A percentile compares a stretch with the other conserved stretches of the same genome.
These are phyloP conservation scores for Puya raimondii DNA, from an alignment of 176 grass and related monocot genomes.

Conservation along the genomic window DNA sequence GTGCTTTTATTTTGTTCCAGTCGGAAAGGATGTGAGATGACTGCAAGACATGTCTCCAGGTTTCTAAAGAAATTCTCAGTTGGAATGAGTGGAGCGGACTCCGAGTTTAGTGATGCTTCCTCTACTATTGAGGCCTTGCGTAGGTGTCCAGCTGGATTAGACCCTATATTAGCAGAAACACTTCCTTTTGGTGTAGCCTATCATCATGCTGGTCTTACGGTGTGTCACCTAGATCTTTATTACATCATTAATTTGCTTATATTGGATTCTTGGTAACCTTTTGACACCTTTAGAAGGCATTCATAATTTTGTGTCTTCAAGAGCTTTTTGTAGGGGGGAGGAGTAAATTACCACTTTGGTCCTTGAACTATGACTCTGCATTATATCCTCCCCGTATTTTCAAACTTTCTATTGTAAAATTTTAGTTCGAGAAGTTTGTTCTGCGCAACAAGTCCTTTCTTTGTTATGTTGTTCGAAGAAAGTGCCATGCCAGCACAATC, in stretches of 20 bases:
- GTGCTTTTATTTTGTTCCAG: constrained; percentile 98
- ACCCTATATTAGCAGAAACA: constrained; percentile 85
- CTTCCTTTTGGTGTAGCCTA: constrained; percentile 88
- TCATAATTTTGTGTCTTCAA: background rate
- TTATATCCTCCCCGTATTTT: too few species aligned
- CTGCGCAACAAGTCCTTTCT: too few species aligned
- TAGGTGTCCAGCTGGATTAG: constrained; percentile 72
- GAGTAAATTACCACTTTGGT: too few species aligned
- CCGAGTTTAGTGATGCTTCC: constrained; percentile 55
- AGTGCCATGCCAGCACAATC: too few species aligned
- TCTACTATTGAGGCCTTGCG: constrained; percentile 77
- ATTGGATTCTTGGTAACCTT: background rate
- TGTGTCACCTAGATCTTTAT: constrained; percentile 25
- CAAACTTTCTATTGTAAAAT: too few species aligned
- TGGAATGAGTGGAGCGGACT: constrained; percentile 27
- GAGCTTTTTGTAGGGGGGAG: background rate
- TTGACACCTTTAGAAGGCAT: background rate
- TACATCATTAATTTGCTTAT: background rate
- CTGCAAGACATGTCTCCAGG: constrained; percentile 81
- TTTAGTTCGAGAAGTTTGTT: too few species aligned
- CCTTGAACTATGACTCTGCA: too few species aligned
- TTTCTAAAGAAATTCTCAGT: constrained; percentile 51
- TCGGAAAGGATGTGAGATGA: constrained; percentile 92
- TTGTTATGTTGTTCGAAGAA: too few species aligned
- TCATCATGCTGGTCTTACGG: constrained; percentile 97